Evolutionary conservation across 768 basidiomycete genomes (phyloP), one percentile per base, ranked within the genome.

Genomic region (Leccinum truebloodii): DNA sequence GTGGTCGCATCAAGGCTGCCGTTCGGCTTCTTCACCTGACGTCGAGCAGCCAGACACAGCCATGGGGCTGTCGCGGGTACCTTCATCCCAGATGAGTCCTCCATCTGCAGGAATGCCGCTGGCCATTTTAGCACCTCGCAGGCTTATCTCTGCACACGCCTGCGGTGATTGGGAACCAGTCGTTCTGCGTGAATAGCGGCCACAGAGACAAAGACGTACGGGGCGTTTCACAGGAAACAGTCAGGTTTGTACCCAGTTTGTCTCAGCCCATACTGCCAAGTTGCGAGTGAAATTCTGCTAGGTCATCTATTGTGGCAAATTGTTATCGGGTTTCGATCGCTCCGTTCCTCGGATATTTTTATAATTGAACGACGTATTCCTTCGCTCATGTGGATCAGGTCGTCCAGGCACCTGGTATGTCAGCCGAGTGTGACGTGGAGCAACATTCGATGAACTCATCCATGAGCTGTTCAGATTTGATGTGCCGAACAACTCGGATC

Each of bases 361-460:
- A 46, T 44, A 22, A 59, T 54, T 50, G 34, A 56, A 50, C 55
- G 26, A 18, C 35, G 48, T 32, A 50, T 55, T 60, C 37, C 57
- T 37, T 61, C 30, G 50, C 60, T 60, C 59, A 51, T 70, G 65
- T 63, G 70, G 66, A 70, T 65, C 70, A 63, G 60, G 63, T 62
- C 68, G 51, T 26, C 49, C 53, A 61, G 62, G 58, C 49, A 62
- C 62, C 30, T 48, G 30, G 51, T 46, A 41, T 35, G 55, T 41
- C 54, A 51, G 35, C 20, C 18, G 34, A 52, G 51, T 39, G 51
- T 58, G 56, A 59, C 44, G 44, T 20, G 20, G 20, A 49, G 34
- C 8, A 9, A 57, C n/a, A 46, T 61, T 34, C 16, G 44, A 22
- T 24, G 55, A 35, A 51, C 20, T 34, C 35, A 12, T 22, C 3